Base-by-base conservation (phyloP, 2,329 filamentous ascomycete genomes). In the Capronia coronata region DNA sequence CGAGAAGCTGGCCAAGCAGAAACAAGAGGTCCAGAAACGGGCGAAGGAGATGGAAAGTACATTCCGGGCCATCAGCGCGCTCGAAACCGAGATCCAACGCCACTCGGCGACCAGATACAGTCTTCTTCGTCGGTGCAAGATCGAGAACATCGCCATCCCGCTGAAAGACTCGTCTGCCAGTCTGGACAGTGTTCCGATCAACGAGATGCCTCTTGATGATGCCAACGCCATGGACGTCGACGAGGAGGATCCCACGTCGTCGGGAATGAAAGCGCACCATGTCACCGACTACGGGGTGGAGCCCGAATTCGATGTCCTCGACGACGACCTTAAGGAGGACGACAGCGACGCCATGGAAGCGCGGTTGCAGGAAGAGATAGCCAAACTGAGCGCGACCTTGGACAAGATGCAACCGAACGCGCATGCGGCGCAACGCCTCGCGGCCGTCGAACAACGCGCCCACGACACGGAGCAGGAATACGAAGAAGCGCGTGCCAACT, bases 361-460 rank as follows among this genome's bases (percentile, higher is more conserved):
- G 39, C 76, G 78, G 50, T 75, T 98, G 1, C 79, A 85, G 46
- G 87, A 94, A 46, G 84, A 82, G 62, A 88, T 98, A 57, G 75
- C 78, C 16, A 76, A 77, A 22, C 76, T 98, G 8, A 82, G 83
- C 38, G 73, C 77, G 25, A 87, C 95, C 60, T 79, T 98, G 16
- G 89, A 95, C 64, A 95, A 95, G 69, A 83, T 97, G 68, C 90
- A 93, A 54, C 93, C 93, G 21, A 97, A 98, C 67, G 94, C 95
- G 81, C 87, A 91, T 61, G 93, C 91, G 7, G 88, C 90, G 68
- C 89, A 97, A 64, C 86, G 91, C 43, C 76, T 98, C 3, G 87
- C 93, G 64, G 84, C 82, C 18, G 90, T 94, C 7, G 86, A 94
- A 66, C 78, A 81, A 44, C 83, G 90, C 53, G 82, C 96, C 19